phyloP scores from a whole-genome alignment of 2,329 filamentous ascomycete species.

The Claviceps pazoutovae region DNA sequence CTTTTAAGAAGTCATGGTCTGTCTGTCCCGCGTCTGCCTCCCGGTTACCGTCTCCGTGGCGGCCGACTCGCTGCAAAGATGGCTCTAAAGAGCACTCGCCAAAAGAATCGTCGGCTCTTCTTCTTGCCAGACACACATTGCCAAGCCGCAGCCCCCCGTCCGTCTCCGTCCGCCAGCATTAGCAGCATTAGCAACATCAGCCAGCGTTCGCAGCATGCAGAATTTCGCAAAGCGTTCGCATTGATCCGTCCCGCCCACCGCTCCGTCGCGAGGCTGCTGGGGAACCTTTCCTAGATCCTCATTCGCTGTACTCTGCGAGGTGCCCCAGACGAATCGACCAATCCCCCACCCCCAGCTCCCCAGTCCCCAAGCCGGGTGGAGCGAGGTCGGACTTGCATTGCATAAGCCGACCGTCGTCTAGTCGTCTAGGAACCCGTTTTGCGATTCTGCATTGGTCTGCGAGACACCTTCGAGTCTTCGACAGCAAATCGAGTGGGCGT shows the following conservation, averaged over 20 bases:
- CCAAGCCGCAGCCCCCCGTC: background rate
- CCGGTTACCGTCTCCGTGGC: conserved; percentile 6
- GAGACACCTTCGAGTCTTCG: too few relatives aligned
- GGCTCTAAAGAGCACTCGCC: background rate
- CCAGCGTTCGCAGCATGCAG: too few relatives aligned
- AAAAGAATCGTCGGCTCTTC: background rate
- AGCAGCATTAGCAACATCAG: too few relatives aligned
- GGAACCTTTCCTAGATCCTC: background rate
- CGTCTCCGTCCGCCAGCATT: too few relatives aligned
- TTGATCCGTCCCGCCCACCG: too few relatives aligned
- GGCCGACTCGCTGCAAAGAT: conserved; percentile 8
- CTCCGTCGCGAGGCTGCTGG: background rate
- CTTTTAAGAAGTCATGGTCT: conserved; percentile 16
- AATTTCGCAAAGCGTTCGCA: too few relatives aligned
- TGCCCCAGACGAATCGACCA: background rate
- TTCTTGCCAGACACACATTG: background rate
- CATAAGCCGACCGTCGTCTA: background rate
- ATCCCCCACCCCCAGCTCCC: background rate
- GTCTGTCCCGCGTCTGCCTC: background rate
- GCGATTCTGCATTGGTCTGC: too few relatives aligned
- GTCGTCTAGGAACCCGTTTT: background rate
- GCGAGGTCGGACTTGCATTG: conserved; percentile 4
- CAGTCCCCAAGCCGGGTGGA: background rate
- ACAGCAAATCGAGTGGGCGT: too few relatives aligned
- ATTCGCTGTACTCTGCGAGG: background rate